Evolutionary conservation across 495 filamentous ascomycete genomes (phyloP).

Genomic region (Xylaria grammica): DNA sequence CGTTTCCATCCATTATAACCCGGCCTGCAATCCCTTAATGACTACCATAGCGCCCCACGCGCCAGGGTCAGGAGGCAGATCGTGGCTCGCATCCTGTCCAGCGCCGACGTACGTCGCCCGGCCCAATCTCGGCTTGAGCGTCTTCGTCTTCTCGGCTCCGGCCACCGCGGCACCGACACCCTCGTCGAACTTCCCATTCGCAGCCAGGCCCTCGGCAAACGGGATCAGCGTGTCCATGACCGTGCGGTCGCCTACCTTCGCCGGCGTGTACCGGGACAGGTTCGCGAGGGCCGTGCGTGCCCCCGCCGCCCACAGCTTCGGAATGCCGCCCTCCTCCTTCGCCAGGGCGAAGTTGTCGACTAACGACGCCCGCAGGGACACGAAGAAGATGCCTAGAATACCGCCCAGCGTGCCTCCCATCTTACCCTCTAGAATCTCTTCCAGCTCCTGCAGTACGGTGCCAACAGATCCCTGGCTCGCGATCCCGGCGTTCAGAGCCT

Average conservation of each 20-base stretch:
- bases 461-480: constrained; percentile 54
- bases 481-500: constrained; percentile 42
- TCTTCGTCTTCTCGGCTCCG: constrained; percentile 60
- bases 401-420: constrained; percentile 67
- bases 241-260: constrained; percentile 55
- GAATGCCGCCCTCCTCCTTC: constrained; percentile 32
- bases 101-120: constrained; percentile 65
- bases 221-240: constrained; percentile 66
- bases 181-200: constrained; percentile 47
- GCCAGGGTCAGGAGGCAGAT: constrained; percentile 62
- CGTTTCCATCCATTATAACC: constrained; percentile 17
- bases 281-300: constrained; percentile 47
- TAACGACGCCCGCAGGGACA: constrained; percentile 57
- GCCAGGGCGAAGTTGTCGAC: constrained; percentile 44
- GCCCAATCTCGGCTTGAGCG: constrained; percentile 61
- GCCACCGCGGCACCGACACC: constrained; percentile 57
- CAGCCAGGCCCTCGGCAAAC: constrained; percentile 56
- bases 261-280: constrained; percentile 53
- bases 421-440: constrained; percentile 61
- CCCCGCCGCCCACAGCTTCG: constrained; percentile 45
- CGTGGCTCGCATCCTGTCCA: constrained; percentile 45
- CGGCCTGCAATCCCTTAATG: constrained; percentile 53
- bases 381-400: constrained; percentile 65
- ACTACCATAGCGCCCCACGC: constrained; percentile 66
- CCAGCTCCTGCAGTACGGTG: constrained; percentile 56